Evolutionary conservation across 306 rosid genomes (phyloP).

Genomic region (Cucumis sativus): DNA sequence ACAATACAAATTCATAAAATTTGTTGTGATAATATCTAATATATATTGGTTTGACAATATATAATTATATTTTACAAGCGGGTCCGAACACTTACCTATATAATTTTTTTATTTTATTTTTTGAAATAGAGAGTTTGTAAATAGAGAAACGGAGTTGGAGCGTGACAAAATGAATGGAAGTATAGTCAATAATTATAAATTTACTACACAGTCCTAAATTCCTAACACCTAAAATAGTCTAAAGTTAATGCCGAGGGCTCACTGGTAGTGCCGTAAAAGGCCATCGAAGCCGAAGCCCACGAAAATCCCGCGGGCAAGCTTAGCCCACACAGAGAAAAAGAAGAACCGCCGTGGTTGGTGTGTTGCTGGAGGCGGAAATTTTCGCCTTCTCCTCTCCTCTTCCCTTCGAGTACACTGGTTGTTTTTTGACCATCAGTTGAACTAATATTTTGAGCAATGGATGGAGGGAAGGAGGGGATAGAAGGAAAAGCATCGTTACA

Average conservation of each 20-base stretch:
- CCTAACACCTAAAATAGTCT: neutral
- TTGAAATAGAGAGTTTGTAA: too few relatives aligned
- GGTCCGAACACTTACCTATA: too few relatives aligned
- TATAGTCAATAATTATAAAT: too few relatives aligned
- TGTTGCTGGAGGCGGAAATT: neutral
- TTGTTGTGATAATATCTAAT: too few relatives aligned
- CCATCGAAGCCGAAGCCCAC: neutral
- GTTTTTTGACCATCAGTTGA: neutral
- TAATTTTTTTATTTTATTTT: too few relatives aligned
- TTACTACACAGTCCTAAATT: neutral
- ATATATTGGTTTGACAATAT: too few relatives aligned
- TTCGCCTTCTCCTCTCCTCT: neutral
- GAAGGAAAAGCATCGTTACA: neutral
- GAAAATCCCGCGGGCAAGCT: neutral
- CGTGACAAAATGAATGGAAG: too few relatives aligned
- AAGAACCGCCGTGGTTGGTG: neutral
- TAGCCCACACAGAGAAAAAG: neutral
- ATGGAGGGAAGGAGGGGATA: constrained; percentile 4
- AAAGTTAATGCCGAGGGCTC: neutral
- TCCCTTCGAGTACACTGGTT: neutral
- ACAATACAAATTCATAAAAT: too few relatives aligned
- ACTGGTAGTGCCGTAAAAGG: neutral
- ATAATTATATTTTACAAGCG: too few relatives aligned
- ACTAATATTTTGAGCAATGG: neutral
- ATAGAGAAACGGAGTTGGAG: too few relatives aligned